These are phyloP conservation scores for Plasmodium gonderi DNA, from an alignment of 169 alveolate genomes.

Conservation along the genomic window DNA sequence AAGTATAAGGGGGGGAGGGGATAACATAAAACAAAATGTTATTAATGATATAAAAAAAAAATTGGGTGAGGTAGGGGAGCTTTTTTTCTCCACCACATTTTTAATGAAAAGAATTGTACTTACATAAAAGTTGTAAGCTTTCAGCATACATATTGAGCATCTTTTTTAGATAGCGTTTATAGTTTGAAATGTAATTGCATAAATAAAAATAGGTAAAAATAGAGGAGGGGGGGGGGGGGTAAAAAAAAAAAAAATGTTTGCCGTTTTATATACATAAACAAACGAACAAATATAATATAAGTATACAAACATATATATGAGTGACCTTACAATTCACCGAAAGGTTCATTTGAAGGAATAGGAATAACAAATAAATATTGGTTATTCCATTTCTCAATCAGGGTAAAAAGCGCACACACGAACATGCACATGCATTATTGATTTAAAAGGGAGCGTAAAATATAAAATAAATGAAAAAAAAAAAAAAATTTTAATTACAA, in stretches of 20 bases:
- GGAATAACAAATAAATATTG: not conserved
- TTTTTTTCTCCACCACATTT: not conserved
- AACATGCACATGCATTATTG: not conserved
- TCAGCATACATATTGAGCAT: too few relatives aligned
- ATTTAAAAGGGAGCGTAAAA: not conserved
- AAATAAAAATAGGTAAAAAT: too few relatives aligned
- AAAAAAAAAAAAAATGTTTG: not conserved
- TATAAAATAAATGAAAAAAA: not conserved
- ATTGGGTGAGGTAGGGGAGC: too few relatives aligned
- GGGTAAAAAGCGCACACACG: not conserved
- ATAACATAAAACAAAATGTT: not conserved
- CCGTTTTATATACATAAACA: not conserved
- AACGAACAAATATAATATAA: not conserved
- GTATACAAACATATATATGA: not conserved
- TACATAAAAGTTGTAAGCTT: not conserved
- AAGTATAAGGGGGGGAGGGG: not conserved
- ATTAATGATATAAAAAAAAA: not conserved
- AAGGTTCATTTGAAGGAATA: not conserved
- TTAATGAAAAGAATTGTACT: not conserved
- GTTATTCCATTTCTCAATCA: not conserved
- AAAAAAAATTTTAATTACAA: not conserved
- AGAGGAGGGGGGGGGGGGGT: too few relatives aligned
- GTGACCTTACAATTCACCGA: not conserved
- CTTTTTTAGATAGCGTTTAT: too few relatives aligned
- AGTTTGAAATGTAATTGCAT: too few relatives aligned